Evolutionary conservation across 2,329 filamentous ascomycete genomes (phyloP), one percentile per base, ranked within the genome.

Genomic region (Beauveria brongniartii): DNA sequence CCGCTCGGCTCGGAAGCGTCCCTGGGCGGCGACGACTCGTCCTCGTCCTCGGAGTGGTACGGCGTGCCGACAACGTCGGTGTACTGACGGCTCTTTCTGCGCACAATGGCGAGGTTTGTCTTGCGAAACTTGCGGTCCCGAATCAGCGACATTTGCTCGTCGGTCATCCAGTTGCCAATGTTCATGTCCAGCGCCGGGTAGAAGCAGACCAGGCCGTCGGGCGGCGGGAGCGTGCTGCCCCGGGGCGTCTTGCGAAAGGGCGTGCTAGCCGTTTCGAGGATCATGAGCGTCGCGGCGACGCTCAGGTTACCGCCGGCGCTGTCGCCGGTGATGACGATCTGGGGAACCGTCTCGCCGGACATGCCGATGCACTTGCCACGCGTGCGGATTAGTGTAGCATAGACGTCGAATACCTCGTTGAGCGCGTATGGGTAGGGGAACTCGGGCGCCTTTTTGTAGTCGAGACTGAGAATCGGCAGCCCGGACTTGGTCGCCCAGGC

Each of bases 81-180:
- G 72, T 96, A 97, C 70, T 97, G 90, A 75, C 91, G 89, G 64
- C 86, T 92, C 77, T 99, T 97, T 62, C 90, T 83, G 41, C 88
- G 82, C 12, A 97, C 78, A 60, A 97, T 89, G 28, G 85, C 82
- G 61, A 83, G 82, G 69, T 97, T 96, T 1, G 87, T 91, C 67
- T 87, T 87, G 26, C 91, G 83, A 70, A 87, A 86, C 62, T 86
- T 83, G 12, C 91, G 86, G 64, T 96, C 92, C 65, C 91, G 87
- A 64, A 99, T 96, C 63, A 99, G 77, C 0, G 91, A 86, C 91
- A 97, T 96, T 71, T 99, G 92, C 72, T 97, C 93, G 68, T 97
- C 93, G 0, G 91, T 92, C 92, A 99, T 97, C 94, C 94, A 99
- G 73, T 92, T 97, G 43, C 91, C 91, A 65, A 97, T 97, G 69